Base-by-base conservation (phyloP, 768 basidiomycete genomes). In the Amanita pseudoporphyria region DNA sequence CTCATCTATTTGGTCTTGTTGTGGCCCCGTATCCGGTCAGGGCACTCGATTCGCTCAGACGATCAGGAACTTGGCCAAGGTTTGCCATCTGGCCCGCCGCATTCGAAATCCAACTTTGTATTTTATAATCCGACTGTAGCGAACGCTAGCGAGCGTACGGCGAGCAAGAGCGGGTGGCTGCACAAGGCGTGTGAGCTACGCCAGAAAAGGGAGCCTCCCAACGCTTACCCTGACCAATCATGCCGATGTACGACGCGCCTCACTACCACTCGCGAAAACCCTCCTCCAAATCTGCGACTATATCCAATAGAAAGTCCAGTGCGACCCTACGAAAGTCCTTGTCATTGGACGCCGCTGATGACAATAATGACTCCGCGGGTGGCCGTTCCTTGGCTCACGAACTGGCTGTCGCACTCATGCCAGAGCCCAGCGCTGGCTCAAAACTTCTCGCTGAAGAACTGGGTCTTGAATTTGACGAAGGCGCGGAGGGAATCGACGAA, bases 391-490 rank as follows among this genome's bases (percentile, higher is more conserved):
- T 92, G 28, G 89, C 89, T 4, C 88, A 92, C 64, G 89, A 92
- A 60, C 78, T 92, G 31, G 89, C 90, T 5, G 79, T 83, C 30
- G 89, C 89, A 9, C 73, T 92, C 48, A 86, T 90, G 81, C 89
- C 88, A 19, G 89, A 92, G 66, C 88, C 90, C 0, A 83, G 76
- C 45, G 72, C 78, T 22, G 79, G 84, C 47, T 89, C 87, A 19
- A 84, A 79, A 62, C 64, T 89, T 28, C 71, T 92, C 5, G 86
- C 86, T 9, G 89, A 91, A 65, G 90, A 92, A 64, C 87, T 92
- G 54, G 89, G 89, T 9, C 83, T 92, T 53, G 89, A 91, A 60
- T 90, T 86, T 55, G 89, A 91, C 53, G 87, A 89, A 61, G 87
- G 85, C 39, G 85, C 84, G 24, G 86, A 89, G 65, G 86, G 84